These are phyloP conservation scores for Colletotrichum sidae DNA, from an alignment of 2,329 filamentous ascomycete genomes.

Conservation along the genomic window DNA sequence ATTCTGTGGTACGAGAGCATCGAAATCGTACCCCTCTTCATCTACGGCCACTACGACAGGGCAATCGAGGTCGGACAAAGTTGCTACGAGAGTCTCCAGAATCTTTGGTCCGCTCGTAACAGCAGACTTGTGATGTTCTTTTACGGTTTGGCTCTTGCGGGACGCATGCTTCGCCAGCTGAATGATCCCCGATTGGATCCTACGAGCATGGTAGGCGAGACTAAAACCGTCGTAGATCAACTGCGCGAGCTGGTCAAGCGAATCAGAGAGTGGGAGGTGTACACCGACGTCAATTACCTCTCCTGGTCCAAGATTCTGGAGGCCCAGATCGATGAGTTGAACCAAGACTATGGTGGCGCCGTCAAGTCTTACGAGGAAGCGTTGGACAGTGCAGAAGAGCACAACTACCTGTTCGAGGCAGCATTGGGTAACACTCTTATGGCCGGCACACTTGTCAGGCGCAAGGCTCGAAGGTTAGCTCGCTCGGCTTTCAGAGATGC, in stretches of 20 bases:
- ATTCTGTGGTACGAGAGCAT: constrained; percentile 76
- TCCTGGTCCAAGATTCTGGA: constrained; percentile 76
- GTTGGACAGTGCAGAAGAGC: constrained; percentile 77
- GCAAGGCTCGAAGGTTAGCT: constrained; percentile 74
- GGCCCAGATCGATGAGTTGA: constrained; percentile 75
- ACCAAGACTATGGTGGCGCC: constrained; percentile 66
- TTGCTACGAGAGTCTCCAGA: constrained; percentile 58
- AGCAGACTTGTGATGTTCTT: constrained; percentile 69
- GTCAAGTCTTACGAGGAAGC: constrained; percentile 76
- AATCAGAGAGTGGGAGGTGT: constrained; percentile 72
- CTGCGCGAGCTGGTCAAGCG: constrained; percentile 67
- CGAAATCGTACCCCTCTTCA: constrained; percentile 71
- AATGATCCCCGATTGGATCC: constrained; percentile 59
- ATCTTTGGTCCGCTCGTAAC: constrained; percentile 71
- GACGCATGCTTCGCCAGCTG: constrained; percentile 60
- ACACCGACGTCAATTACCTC: constrained; percentile 78
- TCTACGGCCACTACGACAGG: constrained; percentile 72
- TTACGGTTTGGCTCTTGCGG: constrained; percentile 68
- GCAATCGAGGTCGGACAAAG: constrained; percentile 67
- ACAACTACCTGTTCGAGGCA: constrained; percentile 77
- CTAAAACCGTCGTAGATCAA: constrained; percentile 62
- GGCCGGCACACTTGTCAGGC: constrained; percentile 76
- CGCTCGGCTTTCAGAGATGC: constrained; percentile 76
- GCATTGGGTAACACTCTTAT: constrained; percentile 80
- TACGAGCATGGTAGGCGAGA: constrained; percentile 55